Conservation (phyloP, 305 asterid genomes). For the Rubia peregrina region DNA sequence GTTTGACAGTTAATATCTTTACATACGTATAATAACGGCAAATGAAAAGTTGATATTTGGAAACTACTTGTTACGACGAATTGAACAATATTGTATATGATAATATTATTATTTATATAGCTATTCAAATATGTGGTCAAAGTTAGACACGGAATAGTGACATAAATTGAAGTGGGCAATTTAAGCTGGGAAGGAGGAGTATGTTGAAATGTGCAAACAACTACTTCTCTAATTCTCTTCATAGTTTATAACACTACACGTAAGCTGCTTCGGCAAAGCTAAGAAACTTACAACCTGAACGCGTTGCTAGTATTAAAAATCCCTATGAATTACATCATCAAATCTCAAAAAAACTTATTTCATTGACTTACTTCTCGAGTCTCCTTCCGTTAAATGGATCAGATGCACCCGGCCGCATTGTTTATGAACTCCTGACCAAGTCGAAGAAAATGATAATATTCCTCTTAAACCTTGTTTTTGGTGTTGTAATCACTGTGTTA, state of each 20-base stretch:
- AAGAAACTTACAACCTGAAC: slow-evolving; percentile 20
- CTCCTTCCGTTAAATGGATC: background rate
- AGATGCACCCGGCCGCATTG: background rate
- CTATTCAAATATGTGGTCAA: too few species aligned
- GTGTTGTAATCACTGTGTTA: slow-evolving; percentile 17
- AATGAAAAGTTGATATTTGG: too few species aligned
- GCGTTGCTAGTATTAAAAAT: slow-evolving; percentile 10
- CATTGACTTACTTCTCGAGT: slow-evolving; percentile 20
- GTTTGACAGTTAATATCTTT: too few species aligned
- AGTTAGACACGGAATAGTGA: too few species aligned
- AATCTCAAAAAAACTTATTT: background rate
- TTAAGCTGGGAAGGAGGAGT: too few species aligned
- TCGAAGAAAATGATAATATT: slow-evolving; percentile 33
- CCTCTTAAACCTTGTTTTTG: slow-evolving; percentile 41
- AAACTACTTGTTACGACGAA: too few species aligned
- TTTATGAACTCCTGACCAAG: background rate
- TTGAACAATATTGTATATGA: too few species aligned
- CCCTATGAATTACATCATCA: slow-evolving; percentile 2
- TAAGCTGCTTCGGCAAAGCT: slow-evolving; percentile 5
- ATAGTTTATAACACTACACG: slow-evolving; percentile 15
- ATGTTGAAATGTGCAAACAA: slow-evolving; percentile 39
- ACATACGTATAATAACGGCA: too few species aligned
- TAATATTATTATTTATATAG: too few species aligned
- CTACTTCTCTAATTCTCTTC: slow-evolving; percentile 16
- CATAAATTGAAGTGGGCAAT: too few species aligned